phyloP scores from a whole-genome alignment of 805 yeast species.

The Candida sphagnicola region DNA sequence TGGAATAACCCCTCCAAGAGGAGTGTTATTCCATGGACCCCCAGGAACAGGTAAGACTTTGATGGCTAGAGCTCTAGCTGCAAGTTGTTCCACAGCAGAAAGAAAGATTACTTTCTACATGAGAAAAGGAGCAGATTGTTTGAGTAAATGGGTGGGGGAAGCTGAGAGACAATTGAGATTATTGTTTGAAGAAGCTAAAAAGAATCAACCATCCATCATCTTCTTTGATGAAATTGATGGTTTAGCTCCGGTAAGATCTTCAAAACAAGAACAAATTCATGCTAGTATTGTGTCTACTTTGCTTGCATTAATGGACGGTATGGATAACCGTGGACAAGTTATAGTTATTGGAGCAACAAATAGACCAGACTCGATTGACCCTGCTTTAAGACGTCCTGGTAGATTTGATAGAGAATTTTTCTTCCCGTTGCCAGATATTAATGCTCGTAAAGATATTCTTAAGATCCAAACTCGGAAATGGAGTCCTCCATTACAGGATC shows the following conservation, averaged over 20 bases:
- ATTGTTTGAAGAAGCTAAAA: constrained; percentile 92
- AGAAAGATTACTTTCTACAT: constrained; percentile 91
- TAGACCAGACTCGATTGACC: constrained; percentile 97
- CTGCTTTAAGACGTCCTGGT: constrained; percentile 95
- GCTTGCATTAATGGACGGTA: constrained; percentile 96
- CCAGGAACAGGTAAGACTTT: constrained; percentile 99
- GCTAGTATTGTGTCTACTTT: constrained; percentile 95
- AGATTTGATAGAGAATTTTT: constrained; percentile 95
- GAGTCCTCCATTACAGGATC: constrained; percentile 64
- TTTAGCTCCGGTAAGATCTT: constrained; percentile 93
- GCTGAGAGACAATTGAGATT: constrained; percentile 92
- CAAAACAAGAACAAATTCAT: constrained; percentile 97
- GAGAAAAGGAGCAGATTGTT: constrained; percentile 97
- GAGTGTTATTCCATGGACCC: constrained; percentile 97
- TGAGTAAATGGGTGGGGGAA: constrained; percentile 99
- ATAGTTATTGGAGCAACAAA: constrained; percentile 98
- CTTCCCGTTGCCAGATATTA: constrained; percentile 85
- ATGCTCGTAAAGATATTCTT: constrained; percentile 75
- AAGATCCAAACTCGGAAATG: constrained; percentile 86
- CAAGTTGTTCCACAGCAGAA: constrained; percentile 83
- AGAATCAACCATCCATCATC: constrained; percentile 92
- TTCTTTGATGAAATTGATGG: constrained; percentile 99
- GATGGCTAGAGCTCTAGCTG: constrained; percentile 96
- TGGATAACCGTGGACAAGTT: constrained; percentile 98
- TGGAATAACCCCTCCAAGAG: constrained; percentile 92